Evolutionary conservation across 768 basidiomycete genomes (phyloP).

Genomic region (Naganishia friedmannii): DNA sequence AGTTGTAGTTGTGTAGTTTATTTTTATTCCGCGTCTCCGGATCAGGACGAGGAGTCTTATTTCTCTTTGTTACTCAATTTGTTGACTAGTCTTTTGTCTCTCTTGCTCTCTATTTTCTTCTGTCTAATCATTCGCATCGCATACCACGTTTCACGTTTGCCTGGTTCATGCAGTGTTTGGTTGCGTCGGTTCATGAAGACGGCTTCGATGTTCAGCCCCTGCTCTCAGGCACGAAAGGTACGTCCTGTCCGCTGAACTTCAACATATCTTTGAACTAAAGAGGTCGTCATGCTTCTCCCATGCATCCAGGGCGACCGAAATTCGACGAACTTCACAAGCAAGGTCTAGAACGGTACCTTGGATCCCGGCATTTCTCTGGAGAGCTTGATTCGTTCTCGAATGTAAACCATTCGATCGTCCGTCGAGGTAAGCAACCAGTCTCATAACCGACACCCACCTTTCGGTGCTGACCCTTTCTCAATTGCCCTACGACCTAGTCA

Average conservation of each 20-base stretch:
- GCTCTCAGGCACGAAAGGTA: slow-evolving; percentile 86
- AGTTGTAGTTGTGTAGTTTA: too few relatives aligned
- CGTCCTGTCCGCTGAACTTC: background rate
- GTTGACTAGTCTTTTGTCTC: too few relatives aligned
- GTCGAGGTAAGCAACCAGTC: slow-evolving; percentile 60
- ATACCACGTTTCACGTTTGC: too few relatives aligned
- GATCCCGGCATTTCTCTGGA: slow-evolving; percentile 93
- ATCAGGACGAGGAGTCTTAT: too few relatives aligned
- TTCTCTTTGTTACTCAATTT: too few relatives aligned
- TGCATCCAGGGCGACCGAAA: slow-evolving; percentile 69
- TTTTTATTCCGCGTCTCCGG: too few relatives aligned
- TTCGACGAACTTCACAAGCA: slow-evolving; percentile 92
- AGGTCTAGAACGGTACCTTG: slow-evolving; percentile 88
- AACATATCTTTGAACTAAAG: background rate
- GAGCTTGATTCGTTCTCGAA: slow-evolving; percentile 58
- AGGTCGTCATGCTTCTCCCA: too few relatives aligned
- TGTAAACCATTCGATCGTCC: slow-evolving; percentile 88
- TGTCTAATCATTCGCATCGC: too few relatives aligned
- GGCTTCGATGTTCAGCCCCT: slow-evolving; percentile 90
- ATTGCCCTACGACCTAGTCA: slow-evolving; percentile 56
- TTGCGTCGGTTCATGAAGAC: slow-evolving; percentile 68
- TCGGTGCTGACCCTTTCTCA: background rate
- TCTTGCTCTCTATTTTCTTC: too few relatives aligned
- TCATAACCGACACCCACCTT: background rate
- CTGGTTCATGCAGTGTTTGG: slow-evolving; percentile 42